Conservation (phyloP, 2,329 filamentous ascomycete genomes). For the Mycosphaerelloides madeirae region DNA sequence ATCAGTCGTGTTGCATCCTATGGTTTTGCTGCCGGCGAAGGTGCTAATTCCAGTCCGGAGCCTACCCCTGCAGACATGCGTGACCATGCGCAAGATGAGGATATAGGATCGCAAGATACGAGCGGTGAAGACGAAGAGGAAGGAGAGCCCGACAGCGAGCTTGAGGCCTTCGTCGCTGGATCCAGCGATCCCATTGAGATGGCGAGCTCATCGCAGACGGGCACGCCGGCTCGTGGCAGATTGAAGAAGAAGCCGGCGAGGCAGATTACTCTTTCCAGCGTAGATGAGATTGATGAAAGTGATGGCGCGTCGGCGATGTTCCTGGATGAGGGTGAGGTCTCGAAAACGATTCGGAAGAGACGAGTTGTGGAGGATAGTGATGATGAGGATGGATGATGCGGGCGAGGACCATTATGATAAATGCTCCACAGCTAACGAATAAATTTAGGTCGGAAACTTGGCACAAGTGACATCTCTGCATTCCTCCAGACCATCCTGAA, state of each 20-base stretch:
- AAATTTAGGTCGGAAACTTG: no score
- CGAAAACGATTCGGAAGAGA: conserved; percentile 10
- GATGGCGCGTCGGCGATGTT: conserved; percentile 5
- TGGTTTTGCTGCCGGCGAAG: conserved; percentile 32
- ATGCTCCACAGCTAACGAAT: background rate
- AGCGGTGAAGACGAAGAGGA: conserved; percentile 41
- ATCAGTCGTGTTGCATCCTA: conserved; percentile 19
- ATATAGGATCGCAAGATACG: conserved; percentile 44
- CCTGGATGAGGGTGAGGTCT: conserved; percentile 2
- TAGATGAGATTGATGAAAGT: conserved; percentile 14
- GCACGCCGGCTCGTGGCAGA: conserved; percentile 10
- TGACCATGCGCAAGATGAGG: conserved; percentile 34
- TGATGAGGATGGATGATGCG: conserved; percentile 10
- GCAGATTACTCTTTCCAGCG: conserved; percentile 6
- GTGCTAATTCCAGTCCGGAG: conserved; percentile 30
- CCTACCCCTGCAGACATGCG: conserved; percentile 33
- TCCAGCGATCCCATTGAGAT: conserved; percentile 38
- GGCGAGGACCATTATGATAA: background rate
- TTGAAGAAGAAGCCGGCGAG: conserved; percentile 13
- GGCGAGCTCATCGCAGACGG: conserved; percentile 26
- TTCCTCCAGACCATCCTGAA: no score
- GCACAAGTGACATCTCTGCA: no score
- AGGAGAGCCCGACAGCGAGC: conserved; percentile 43
- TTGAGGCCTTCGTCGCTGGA: conserved; percentile 43
- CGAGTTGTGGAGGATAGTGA: conserved; percentile 21